These are phyloP conservation scores for Paspalum vaginatum DNA, from an alignment of 176 grass and related monocot genomes.

Conservation along the genomic window DNA sequence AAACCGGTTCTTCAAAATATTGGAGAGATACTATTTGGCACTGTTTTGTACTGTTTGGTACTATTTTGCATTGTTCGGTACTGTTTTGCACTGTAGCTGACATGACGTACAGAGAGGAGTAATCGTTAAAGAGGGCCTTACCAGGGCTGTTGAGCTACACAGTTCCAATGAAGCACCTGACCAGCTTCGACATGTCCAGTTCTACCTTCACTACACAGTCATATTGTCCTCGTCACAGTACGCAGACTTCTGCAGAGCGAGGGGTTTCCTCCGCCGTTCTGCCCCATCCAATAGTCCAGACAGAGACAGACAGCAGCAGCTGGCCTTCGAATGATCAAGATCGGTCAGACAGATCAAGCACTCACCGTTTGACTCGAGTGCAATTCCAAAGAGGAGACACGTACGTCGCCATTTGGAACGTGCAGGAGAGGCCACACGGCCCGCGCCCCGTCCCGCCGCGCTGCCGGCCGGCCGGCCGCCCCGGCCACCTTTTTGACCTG, in stretches of 20 bases:
- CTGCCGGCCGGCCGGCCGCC: neutral
- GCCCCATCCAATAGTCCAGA: neutral
- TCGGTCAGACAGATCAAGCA: neutral
- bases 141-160: neutral
- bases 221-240: neutral
- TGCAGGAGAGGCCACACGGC: neutral
- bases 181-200: neutral
- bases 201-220: too few relatives aligned
- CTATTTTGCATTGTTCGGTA: too few relatives aligned
- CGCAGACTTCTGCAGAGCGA: neutral
- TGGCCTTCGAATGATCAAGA: neutral
- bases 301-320: neutral
- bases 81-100: too few relatives aligned
- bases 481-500: constrained; percentile 27
- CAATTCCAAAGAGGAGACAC: too few relatives aligned
- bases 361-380: neutral
- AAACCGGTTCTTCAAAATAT: too few relatives aligned
- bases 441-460: neutral
- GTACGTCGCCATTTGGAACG: neutral
- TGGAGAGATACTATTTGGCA: too few relatives aligned
- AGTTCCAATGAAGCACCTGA: neutral
- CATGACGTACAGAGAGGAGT: too few relatives aligned
- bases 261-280: neutral
- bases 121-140: too few relatives aligned
- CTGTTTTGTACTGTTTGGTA: too few relatives aligned